Evolutionary conservation across 192 early-diverging fungal species (phyloP).

Genomic region (Radiomyces spectabilis): DNA sequence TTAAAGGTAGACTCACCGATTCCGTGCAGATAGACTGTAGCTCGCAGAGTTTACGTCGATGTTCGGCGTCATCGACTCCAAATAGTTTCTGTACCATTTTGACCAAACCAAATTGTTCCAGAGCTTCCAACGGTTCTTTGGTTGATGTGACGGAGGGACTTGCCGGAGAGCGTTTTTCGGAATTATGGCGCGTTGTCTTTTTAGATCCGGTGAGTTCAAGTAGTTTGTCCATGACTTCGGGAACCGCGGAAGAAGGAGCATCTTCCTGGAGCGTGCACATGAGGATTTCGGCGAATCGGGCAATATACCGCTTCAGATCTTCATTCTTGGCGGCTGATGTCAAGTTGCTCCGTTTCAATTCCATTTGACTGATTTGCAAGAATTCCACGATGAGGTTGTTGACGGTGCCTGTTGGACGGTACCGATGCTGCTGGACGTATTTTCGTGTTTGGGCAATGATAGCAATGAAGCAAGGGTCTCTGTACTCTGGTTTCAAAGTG

Average conservation of each 20-base stretch:
- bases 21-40: conserved; percentile 34
- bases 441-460: conserved; percentile 24
- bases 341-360: conserved; percentile 21
- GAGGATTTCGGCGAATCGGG: conserved; percentile 37
- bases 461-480: conserved; percentile 34
- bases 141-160: conserved; percentile 9
- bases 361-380: conserved; percentile 28
- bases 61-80: conserved; percentile 20
- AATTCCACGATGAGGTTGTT: conserved; percentile 41
- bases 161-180: not conserved
- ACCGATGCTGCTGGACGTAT: conserved; percentile 32
- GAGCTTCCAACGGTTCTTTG: conserved; percentile 16
- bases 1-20: conserved; percentile 30
- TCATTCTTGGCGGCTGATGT: conserved; percentile 29
- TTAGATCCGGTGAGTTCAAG: conserved; percentile 3
- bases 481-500: conserved; percentile 29
- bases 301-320: conserved; percentile 33
- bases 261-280: conserved; percentile 35
- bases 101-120: conserved; percentile 33
- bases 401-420: conserved; percentile 32
- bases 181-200: not conserved
- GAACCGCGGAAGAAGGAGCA: conserved; percentile 18
- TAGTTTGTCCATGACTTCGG: conserved; percentile 21
- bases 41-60: conserved; percentile 30
- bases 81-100: conserved; percentile 36